phyloP scores from a whole-genome alignment of 176 grass and related monocot species.

The Leersia perrieri region DNA sequence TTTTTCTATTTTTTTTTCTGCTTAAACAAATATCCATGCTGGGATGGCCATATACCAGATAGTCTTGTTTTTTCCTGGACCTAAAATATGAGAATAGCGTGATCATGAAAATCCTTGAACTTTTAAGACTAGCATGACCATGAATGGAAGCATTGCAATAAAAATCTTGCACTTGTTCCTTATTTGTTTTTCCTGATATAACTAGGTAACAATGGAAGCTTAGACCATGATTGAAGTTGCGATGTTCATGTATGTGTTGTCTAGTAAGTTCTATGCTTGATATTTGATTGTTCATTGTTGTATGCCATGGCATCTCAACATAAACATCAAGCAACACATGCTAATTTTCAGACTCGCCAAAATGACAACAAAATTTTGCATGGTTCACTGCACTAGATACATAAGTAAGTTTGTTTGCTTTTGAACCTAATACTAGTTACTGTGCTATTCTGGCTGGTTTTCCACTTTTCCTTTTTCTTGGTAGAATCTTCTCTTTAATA shows the following conservation, averaged over 20 bases:
- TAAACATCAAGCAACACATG: background rate
- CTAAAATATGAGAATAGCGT: background rate
- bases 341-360: background rate
- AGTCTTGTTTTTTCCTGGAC: background rate
- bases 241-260: background rate
- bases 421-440: background rate
- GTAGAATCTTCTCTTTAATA: constrained; percentile 5
- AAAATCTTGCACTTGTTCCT: background rate
- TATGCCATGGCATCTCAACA: background rate
- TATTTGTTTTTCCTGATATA: background rate
- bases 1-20: background rate
- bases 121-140: background rate
- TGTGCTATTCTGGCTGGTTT: background rate
- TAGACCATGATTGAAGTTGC: background rate
- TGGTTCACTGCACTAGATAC: background rate
- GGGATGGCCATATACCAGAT: background rate
- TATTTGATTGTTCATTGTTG: background rate
- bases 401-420: background rate
- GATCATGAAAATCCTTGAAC: constrained; percentile 3
- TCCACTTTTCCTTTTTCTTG: background rate
- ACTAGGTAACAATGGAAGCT: background rate
- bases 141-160: background rate
- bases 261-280: background rate
- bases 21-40: background rate
- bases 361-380: background rate